Conservation (phyloP, 2,329 filamentous ascomycete species). For the Nothophaeocryptopus gaeumannii region DNA sequence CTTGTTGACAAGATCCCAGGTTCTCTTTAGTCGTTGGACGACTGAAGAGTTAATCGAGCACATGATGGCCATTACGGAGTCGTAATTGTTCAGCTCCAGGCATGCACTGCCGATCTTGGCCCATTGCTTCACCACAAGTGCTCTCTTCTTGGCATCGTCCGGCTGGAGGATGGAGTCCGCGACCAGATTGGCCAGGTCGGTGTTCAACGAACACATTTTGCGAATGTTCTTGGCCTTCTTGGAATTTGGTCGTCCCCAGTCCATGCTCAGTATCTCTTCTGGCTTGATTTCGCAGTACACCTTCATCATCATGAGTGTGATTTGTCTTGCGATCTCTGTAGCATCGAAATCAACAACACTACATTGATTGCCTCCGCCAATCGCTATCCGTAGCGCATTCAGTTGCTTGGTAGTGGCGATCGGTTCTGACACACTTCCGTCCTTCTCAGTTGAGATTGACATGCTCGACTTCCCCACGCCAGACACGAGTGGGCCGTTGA, state of each 20-base stretch:
- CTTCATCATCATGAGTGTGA: slow-evolving; percentile 86
- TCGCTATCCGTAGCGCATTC: slow-evolving; percentile 69
- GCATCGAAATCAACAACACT: slow-evolving; percentile 88
- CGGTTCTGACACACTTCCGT: slow-evolving; percentile 57
- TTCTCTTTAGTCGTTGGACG: slow-evolving; percentile 80
- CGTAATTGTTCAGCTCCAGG: slow-evolving; percentile 89
- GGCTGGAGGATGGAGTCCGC: slow-evolving; percentile 86
- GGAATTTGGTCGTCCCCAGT: slow-evolving; percentile 88
- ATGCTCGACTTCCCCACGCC: slow-evolving; percentile 86
- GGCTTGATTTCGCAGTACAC: slow-evolving; percentile 91
- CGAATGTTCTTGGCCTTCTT: slow-evolving; percentile 83
- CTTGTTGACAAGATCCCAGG: slow-evolving; percentile 83
- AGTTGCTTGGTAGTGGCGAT: slow-evolving; percentile 74
- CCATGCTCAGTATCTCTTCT: slow-evolving; percentile 84
- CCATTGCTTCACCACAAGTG: slow-evolving; percentile 92
- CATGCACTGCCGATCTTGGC: slow-evolving; percentile 89
- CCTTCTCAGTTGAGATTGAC: slow-evolving; percentile 62
- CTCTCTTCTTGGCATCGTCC: slow-evolving; percentile 89
- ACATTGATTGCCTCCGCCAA: slow-evolving; percentile 65
- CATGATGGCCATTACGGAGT: slow-evolving; percentile 94
- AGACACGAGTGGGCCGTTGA: slow-evolving; percentile 60
- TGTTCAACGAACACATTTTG: slow-evolving; percentile 89
- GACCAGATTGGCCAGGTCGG: slow-evolving; percentile 87
- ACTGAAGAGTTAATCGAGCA: slow-evolving; percentile 91
- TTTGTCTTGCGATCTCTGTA: slow-evolving; percentile 82